Base-by-base conservation (phyloP, 2,329 filamentous ascomycete species). In the Hansfordia pulvinata region DNA sequence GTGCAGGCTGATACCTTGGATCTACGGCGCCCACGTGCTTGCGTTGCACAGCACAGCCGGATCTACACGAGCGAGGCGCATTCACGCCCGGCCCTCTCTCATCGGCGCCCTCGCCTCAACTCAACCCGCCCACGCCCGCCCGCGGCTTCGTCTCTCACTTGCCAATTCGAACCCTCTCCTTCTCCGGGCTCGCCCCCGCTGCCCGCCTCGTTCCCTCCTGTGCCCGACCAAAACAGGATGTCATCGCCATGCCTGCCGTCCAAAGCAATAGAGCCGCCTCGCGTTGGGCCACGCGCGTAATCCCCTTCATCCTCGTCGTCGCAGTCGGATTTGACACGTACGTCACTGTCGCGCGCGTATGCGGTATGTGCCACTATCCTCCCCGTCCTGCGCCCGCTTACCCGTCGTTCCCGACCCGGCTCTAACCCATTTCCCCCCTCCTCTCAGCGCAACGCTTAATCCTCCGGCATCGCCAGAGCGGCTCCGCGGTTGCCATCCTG, bases 241-340 rank as follows among this genome's bases (percentile, higher is more conserved):
- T 26, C 30, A 28, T 31, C 35, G 41, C 37, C 32, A 50, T 50
- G 47, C 41, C 41, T 31, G 34, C 40, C 16, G 41, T 41, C 26
- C 46, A 48, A 37, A 53, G 51, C 38, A 50, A 46, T 8, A 46
- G 42, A 38, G 53, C 58, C 36, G 54, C 60, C 26, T 73, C 71
- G 48, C 54, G 65, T 40, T 70, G 64, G 51, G 62, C 67, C 25
- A 69, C 74, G 27, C 64, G 76, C 31, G 52, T 78, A 30, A 72
- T 93, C 30, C 85, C 85, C 4, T 38, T 75, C 20, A 46, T 88
- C 26, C 65, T 93, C 20, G 51, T 73, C 18, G 75, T 64, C 17
- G 60, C 69, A 19, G 63, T 82, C 33, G 73, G 62, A 19, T 84
- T 82, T 50, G 69, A 69, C 12, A 78, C 72, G 18, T 93, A 79